Conservation (phyloP, 1,284 basidiomycete species). For the Ustilago trichophora region DNA sequence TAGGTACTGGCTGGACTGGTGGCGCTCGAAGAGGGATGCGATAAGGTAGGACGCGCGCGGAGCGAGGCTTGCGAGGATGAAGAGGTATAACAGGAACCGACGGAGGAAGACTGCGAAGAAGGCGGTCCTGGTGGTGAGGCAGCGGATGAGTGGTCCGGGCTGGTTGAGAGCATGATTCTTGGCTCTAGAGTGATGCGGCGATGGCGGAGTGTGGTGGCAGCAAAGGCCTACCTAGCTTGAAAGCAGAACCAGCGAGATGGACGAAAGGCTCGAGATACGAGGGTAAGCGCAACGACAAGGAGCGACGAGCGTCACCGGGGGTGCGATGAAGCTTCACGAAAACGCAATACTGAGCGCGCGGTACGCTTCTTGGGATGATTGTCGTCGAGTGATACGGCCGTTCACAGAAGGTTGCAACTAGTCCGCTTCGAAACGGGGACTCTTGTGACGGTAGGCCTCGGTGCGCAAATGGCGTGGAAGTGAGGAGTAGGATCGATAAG, state of each 20-base stretch:
- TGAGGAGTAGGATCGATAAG: too few species aligned
- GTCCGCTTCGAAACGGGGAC: too few species aligned
- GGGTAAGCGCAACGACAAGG: too few species aligned
- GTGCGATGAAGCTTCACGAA: too few species aligned
- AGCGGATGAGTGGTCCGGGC: slow-evolving; percentile 28
- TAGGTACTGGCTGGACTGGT: slow-evolving; percentile 38
- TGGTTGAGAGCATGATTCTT: slow-evolving; percentile 43
- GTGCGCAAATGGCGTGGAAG: too few species aligned
- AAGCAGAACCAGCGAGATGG: not conserved
- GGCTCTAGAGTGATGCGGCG: not conserved
- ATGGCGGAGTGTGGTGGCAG: not conserved
- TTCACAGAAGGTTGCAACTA: too few species aligned
- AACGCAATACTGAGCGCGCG: too few species aligned
- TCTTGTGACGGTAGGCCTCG: too few species aligned
- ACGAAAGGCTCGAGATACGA: too few species aligned
- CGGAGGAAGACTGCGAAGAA: slow-evolving; percentile 49
- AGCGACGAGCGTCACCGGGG: too few species aligned
- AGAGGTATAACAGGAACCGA: slow-evolving; percentile 42
- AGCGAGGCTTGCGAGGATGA: slow-evolving; percentile 33
- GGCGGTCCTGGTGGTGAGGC: slow-evolving; percentile 42
- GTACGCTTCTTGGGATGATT: too few species aligned
- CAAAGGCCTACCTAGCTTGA: not conserved
- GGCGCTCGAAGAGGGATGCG: slow-evolving; percentile 35
- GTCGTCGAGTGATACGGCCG: too few species aligned
- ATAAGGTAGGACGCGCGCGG: slow-evolving; percentile 15